phyloP scores from a whole-genome alignment of 192 early-diverging fungal genomes.

The Coemansia biformis region DNA sequence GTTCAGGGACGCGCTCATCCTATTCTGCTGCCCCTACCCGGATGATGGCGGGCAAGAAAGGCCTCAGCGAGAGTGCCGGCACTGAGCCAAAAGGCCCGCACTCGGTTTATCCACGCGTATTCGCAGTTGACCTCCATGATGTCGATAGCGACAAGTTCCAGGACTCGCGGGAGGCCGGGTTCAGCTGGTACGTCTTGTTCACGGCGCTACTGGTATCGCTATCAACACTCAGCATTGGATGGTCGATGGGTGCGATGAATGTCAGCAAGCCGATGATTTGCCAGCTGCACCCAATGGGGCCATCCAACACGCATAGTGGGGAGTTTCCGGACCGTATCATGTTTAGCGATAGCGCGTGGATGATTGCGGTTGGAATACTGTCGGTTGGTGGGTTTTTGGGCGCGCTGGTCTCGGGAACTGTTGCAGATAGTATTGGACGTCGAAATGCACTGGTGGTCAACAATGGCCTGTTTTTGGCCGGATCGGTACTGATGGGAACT shows the following conservation, averaged over 20 bases:
- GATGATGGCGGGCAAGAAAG: no score
- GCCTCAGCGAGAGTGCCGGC: no score
- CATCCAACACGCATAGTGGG: neutral
- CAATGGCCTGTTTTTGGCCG: slow-evolving; percentile 64
- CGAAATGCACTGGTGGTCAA: slow-evolving; percentile 60
- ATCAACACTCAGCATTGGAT: slow-evolving; percentile 36
- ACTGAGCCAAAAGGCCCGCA: no score
- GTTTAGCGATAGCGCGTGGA: slow-evolving; percentile 45
- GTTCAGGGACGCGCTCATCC: no score
- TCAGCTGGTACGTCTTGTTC: slow-evolving; percentile 38
- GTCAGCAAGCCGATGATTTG: slow-evolving; percentile 38
- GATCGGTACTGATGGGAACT: slow-evolving; percentile 57
- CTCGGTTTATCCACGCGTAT: slow-evolving; percentile 51
- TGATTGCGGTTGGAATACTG: slow-evolving; percentile 49
- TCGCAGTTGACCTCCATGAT: slow-evolving; percentile 42
- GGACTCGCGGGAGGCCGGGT: slow-evolving; percentile 38
- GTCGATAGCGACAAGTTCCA: slow-evolving; percentile 44
- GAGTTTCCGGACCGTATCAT: slow-evolving; percentile 27
- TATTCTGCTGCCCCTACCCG: no score
- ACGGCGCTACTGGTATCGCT: slow-evolving; percentile 36
- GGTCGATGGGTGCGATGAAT: slow-evolving; percentile 33
- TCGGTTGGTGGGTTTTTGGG: slow-evolving; percentile 62
- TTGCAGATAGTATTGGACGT: slow-evolving; percentile 56
- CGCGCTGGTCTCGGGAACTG: slow-evolving; percentile 51
- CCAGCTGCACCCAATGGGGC: slow-evolving; percentile 13